These are phyloP conservation scores for Alternaria tenuissima DNA, from an alignment of 2,329 filamentous ascomycete species.

Conservation along the genomic window DNA sequence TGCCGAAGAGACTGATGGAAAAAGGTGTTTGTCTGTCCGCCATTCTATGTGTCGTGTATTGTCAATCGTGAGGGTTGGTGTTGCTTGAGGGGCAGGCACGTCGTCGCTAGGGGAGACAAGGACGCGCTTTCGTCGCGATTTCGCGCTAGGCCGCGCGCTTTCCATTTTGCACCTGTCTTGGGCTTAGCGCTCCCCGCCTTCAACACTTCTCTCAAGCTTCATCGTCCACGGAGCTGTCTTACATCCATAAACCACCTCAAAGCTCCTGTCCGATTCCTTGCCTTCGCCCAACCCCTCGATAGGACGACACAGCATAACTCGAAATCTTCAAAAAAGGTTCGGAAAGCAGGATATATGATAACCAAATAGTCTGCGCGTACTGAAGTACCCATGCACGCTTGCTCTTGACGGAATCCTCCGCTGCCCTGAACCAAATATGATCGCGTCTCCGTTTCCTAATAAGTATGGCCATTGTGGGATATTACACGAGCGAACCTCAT, in stretches of 20 bases:
- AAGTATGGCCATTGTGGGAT: neutral
- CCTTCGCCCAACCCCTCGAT: neutral
- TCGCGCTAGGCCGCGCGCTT: constrained; percentile 18
- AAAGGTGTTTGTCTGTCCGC: constrained; percentile 84
- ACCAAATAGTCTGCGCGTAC: too few relatives aligned
- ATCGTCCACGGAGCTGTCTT: neutral
- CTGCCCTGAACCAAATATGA: neutral
- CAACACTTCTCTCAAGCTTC: neutral
- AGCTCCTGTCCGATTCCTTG: neutral
- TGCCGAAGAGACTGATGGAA: constrained; percentile 78
- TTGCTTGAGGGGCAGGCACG: constrained; percentile 22
- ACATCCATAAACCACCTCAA: too few relatives aligned
- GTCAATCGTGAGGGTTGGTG: constrained; percentile 22
- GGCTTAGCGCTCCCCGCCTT: constrained; percentile 10
- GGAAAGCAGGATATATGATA: too few relatives aligned
- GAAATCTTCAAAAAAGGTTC: too few relatives aligned
- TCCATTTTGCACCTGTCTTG: constrained; percentile 16
- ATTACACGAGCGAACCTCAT: neutral
- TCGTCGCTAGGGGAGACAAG: constrained; percentile 32
- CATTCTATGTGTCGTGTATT: constrained; percentile 31
- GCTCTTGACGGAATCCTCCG: neutral
- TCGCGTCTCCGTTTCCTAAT: neutral
- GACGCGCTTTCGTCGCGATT: constrained; percentile 25
- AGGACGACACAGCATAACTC: neutral
- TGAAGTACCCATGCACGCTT: too few relatives aligned